Conservation (phyloP, 768 basidiomycete species). For the Kondoa subrosea region DNA sequence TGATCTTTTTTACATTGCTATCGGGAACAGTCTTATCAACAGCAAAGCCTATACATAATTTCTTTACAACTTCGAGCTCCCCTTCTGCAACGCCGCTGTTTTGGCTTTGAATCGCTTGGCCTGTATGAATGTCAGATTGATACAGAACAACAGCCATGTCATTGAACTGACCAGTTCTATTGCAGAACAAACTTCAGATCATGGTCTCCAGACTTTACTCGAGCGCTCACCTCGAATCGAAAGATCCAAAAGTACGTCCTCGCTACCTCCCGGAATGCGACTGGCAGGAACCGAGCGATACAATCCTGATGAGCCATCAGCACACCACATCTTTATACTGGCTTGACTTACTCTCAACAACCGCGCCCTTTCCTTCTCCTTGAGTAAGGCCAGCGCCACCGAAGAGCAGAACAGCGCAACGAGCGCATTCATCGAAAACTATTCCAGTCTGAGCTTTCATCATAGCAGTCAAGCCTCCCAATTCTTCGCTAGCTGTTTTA, state of each 20-base stretch:
- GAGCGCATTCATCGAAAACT: conserved; percentile 8
- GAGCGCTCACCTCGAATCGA: not conserved
- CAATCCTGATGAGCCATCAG: conserved; percentile 3
- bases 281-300: not conserved
- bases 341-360: conserved; percentile 1
- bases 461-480: conserved; percentile 7
- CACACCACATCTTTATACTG: not conserved
- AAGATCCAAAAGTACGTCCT: conserved; percentile 6
- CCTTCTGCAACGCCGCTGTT: not conserved
- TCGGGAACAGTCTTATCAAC: too few relatives aligned
- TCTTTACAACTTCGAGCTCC: not conserved
- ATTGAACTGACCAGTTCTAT: not conserved
- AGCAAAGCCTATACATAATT: not conserved
- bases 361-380: not conserved
- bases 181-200: not conserved
- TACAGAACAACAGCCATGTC: not conserved
- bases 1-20: too few relatives aligned
- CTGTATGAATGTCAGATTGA: not conserved
- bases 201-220: not conserved
- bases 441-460: conserved; percentile 1
- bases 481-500: not conserved
- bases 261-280: not conserved
- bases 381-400: conserved; percentile 1
- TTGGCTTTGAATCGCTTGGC: conserved; percentile 7
- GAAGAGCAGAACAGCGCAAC: conserved; percentile 4